These are phyloP conservation scores for Scheffersomyces amazonensis DNA, from an alignment of 805 yeast genomes.

Conservation along the genomic window DNA sequence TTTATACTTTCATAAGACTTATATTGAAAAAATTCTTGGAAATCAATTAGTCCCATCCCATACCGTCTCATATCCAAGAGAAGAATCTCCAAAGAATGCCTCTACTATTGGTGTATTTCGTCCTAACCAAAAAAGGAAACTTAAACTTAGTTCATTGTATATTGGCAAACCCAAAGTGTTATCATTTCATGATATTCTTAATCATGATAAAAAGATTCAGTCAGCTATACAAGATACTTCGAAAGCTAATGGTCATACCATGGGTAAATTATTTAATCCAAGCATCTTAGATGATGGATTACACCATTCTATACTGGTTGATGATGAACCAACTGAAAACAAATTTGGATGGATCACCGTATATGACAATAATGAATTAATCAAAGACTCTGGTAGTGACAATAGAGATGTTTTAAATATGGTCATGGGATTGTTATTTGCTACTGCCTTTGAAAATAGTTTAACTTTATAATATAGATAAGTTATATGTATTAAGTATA, in stretches of 20 bases:
- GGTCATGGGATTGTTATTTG: conserved; percentile 51
- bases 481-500: no score
- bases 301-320: conserved; percentile 52
- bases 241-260: background rate
- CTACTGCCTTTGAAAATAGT: conserved; percentile 36
- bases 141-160: no score
- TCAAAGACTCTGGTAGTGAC: conserved; percentile 14
- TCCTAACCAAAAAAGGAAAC: conserved; percentile 35
- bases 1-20: conserved; percentile 36
- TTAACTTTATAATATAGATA: no score
- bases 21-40: conserved; percentile 14
- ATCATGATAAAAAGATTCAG: background rate
- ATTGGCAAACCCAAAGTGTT: conserved; percentile 34
- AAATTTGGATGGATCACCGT: conserved; percentile 67
- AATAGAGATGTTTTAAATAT: conserved; percentile 51
- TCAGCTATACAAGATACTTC: no score
- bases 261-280: background rate
- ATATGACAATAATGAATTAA: conserved; percentile 41
- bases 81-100: conserved; percentile 21
- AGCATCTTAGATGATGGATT: conserved; percentile 50
- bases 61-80: background rate
- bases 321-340: conserved; percentile 58
- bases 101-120: conserved; percentile 38
- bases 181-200: background rate
- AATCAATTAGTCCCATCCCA: background rate